Percentiles rank a stretch among this genome's conserved stretches.
These are phyloP conservation scores for Termitomyces sp. DNA, from an alignment of 768 basidiomycete genomes.

Conservation along the genomic window DNA sequence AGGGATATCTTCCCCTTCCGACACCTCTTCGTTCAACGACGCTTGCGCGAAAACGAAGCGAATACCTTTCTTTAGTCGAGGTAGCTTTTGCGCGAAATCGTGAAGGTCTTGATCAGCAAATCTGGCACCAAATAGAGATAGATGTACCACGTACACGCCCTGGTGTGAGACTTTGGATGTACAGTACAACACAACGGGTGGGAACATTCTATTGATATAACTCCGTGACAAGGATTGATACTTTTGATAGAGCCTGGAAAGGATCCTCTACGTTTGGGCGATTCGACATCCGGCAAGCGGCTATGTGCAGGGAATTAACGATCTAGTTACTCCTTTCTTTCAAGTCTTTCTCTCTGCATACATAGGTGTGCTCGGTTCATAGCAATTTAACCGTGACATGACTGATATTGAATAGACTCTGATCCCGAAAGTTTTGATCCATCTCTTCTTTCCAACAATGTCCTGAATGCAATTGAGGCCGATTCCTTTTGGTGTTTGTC, in stretches of 20 bases:
- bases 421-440: conserved; percentile 91
- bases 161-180: conserved; percentile 89
- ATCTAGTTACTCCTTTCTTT: conserved; percentile 96
- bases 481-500: conserved; percentile 99
- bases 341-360: conserved; percentile 96
- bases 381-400: conserved; percentile 1
- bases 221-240: conserved; percentile 9
- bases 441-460: conserved; percentile 59
- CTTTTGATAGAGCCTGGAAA: conserved; percentile 73
- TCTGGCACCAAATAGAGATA: conserved; percentile 99
- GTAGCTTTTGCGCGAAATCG: conserved; percentile 85
- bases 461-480: conserved; percentile 87
- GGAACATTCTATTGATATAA: conserved; percentile 19
- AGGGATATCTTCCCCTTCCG: conserved; percentile 94
- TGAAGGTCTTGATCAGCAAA: conserved; percentile 88
- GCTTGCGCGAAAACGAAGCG: conserved; percentile 85
- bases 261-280: conserved; percentile 98
- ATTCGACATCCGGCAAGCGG: conserved; percentile 98
- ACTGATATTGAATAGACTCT: conserved; percentile 53
- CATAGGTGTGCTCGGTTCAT: conserved; percentile 56
- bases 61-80: conserved; percentile 87
- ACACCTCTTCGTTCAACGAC: conserved; percentile 70
- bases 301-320: conserved; percentile 99
- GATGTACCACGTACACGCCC: conserved; percentile 96
- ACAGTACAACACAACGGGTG: conserved; percentile 84